Evolutionary conservation across 2,329 filamentous ascomycete genomes (phyloP).

Genomic region (Phialophora macrospora): DNA sequence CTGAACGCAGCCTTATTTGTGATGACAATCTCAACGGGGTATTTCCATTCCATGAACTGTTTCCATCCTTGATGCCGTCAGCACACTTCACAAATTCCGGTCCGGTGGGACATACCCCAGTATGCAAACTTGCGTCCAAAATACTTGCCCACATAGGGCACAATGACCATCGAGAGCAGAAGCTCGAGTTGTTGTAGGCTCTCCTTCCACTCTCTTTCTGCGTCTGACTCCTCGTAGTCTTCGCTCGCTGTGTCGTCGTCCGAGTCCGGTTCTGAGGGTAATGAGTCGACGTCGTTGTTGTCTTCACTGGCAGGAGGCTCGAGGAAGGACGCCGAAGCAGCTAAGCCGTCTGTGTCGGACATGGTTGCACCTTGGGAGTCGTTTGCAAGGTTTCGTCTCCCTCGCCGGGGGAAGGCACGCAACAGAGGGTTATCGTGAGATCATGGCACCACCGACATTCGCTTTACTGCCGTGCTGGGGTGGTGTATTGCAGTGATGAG

Average conservation of each 20-base stretch:
- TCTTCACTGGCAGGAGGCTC: constrained; percentile 40
- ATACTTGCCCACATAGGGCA: constrained; percentile 94
- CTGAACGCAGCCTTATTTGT: constrained; percentile 67
- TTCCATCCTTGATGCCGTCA: constrained; percentile 71
- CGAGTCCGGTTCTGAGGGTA: constrained; percentile 55
- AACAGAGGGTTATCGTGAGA: constrained; percentile 3
- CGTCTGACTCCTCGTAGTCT: constrained; percentile 73
- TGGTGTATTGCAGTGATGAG: not conserved
- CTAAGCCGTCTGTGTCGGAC: constrained; percentile 38
- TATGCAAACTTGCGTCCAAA: constrained; percentile 93
- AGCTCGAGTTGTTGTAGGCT: constrained; percentile 92
- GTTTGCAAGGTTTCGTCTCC: constrained; percentile 8
- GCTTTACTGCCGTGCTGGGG: constrained; percentile 5
- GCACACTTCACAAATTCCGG: not conserved
- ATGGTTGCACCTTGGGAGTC: constrained; percentile 17
- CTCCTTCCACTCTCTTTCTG: constrained; percentile 92
- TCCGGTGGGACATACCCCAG: constrained; percentile 70
- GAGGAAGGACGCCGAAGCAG: constrained; percentile 41
- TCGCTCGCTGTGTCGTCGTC: constrained; percentile 56
- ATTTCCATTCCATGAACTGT: constrained; percentile 93
- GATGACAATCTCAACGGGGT: constrained; percentile 73
- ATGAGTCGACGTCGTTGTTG: constrained; percentile 51
- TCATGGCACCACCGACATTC: not conserved
- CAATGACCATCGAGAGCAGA: constrained; percentile 88
- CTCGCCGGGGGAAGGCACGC: constrained; percentile 6